Conservation (phyloP, 2,329 filamentous ascomycete species). For the Paraphaeosphaeria sporulosa region DNA sequence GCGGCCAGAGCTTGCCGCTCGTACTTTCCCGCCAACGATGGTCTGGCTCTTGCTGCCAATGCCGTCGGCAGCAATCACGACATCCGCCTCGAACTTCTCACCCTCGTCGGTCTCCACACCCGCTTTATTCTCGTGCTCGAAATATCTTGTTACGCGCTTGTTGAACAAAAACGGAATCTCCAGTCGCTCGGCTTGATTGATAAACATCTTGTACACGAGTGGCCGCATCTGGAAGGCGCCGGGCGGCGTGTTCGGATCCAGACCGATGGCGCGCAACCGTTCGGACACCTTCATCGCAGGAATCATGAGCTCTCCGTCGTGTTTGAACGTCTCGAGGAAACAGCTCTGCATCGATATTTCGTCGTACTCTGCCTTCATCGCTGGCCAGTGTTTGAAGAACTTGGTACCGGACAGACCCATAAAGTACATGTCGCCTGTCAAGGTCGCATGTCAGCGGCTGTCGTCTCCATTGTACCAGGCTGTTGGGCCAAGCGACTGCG, state of each 20-base stretch:
- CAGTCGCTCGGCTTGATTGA: conserved; percentile 8
- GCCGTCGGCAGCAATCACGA: conserved; percentile 18
- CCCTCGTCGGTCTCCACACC: conserved; percentile 11
- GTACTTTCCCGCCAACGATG: conserved; percentile 10
- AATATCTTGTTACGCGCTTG: conserved; percentile 14
- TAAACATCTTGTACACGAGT: conserved; percentile 11
- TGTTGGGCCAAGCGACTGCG: too few relatives aligned
- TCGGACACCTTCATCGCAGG: conserved; percentile 9
- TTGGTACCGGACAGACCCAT: conserved; percentile 60
- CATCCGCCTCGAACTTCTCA: conserved; percentile 9
- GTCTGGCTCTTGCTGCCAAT: conserved; percentile 15
- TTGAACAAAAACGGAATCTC: conserved; percentile 8
- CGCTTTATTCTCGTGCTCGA: conserved; percentile 8
- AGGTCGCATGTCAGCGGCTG: neutral
- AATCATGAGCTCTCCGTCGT: conserved; percentile 52
- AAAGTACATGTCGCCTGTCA: conserved; percentile 61
- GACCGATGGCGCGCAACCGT: conserved; percentile 6
- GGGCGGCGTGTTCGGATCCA: conserved; percentile 9
- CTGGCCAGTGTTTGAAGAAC: conserved; percentile 61
- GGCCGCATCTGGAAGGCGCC: conserved; percentile 12
- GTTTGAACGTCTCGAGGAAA: conserved; percentile 60
- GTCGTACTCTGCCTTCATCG: conserved; percentile 46
- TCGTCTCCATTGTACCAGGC: neutral
- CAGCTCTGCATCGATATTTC: conserved; percentile 56
- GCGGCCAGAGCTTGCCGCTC: conserved; percentile 15